Evolutionary conservation across 176 grass and related monocot genomes (phyloP).

Genomic region (Paspalum vaginatum): DNA sequence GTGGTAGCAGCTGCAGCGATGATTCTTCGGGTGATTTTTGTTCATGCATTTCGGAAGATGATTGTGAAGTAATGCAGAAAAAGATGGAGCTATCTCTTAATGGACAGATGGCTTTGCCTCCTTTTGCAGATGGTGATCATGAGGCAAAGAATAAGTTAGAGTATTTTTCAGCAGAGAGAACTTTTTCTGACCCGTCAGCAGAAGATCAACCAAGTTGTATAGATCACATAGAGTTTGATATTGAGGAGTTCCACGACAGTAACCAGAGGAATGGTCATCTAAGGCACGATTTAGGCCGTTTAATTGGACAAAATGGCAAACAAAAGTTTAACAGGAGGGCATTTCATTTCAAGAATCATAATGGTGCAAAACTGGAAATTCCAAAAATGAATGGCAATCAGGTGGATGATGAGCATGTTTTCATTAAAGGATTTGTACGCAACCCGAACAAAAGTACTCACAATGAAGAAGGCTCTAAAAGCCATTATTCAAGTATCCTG

Average conservation of each 20-base stretch:
- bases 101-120: conserved; percentile 38
- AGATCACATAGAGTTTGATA: conserved; percentile 27
- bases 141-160: conserved; percentile 42
- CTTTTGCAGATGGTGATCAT: conserved; percentile 51
- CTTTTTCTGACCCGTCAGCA: conserved; percentile 17
- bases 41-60: conserved; percentile 85
- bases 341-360: conserved; percentile 53
- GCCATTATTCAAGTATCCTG: conserved; percentile 36
- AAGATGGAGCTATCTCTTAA: conserved; percentile 50
- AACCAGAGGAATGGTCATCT: conserved; percentile 40
- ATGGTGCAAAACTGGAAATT: conserved; percentile 44
- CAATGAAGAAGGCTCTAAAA: conserved; percentile 39
- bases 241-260: conserved; percentile 45
- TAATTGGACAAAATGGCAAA: conserved; percentile 48
- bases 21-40: conserved; percentile 74
- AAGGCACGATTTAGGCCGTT: conserved; percentile 35
- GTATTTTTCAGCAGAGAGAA: conserved; percentile 32
- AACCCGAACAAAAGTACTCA: neutral
- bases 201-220: conserved; percentile 41
- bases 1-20: conserved; percentile 72
- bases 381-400: conserved; percentile 37
- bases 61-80: conserved; percentile 45
- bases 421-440: conserved; percentile 23
- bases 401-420: conserved; percentile 38
- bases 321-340: conserved; percentile 60